phyloP scores from a whole-genome alignment of 768 basidiomycete genomes.

The Lactarius sp. region DNA sequence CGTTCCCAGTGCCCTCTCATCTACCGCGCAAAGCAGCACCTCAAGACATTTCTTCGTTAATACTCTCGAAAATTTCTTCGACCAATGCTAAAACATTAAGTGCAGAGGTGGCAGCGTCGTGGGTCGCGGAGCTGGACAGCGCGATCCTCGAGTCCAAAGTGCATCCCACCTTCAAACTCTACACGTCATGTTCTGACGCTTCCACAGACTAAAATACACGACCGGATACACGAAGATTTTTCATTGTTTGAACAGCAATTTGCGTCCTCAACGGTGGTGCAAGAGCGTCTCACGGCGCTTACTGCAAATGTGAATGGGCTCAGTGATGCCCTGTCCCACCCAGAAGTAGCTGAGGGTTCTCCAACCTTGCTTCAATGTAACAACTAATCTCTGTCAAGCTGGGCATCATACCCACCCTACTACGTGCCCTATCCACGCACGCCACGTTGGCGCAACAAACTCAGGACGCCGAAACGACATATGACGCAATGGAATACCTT shows the following conservation, averaged over 20 bases:
- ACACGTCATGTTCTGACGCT: not conserved
- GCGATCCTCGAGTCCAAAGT: constrained; percentile 73
- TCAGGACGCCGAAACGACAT: constrained; percentile 47
- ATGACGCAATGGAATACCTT: constrained; percentile 52
- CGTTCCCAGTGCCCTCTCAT: constrained; percentile 68
- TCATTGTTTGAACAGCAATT: constrained; percentile 62
- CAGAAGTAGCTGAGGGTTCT: constrained; percentile 45
- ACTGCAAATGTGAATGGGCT: constrained; percentile 50
- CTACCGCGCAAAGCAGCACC: constrained; percentile 57
- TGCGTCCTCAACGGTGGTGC: constrained; percentile 57
- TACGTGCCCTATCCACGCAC: constrained; percentile 55
- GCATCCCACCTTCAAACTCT: constrained; percentile 6
- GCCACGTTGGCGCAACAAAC: constrained; percentile 58
- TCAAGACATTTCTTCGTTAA: constrained; percentile 64
- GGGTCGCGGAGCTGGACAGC: constrained; percentile 68
- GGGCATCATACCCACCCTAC: constrained; percentile 59
- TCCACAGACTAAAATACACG: constrained; percentile 59
- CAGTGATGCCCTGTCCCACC: constrained; percentile 46
- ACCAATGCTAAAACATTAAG: constrained; percentile 54
- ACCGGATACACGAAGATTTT: constrained; percentile 62
- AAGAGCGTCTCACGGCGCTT: constrained; percentile 51
- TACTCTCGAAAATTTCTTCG: constrained; percentile 65
- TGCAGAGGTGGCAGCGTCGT: constrained; percentile 57
- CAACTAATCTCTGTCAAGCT: constrained; percentile 40
- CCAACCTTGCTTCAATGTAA: constrained; percentile 18